Conservation (phyloP, 768 basidiomycete genomes). For the Rhizopogon rudus region DNA sequence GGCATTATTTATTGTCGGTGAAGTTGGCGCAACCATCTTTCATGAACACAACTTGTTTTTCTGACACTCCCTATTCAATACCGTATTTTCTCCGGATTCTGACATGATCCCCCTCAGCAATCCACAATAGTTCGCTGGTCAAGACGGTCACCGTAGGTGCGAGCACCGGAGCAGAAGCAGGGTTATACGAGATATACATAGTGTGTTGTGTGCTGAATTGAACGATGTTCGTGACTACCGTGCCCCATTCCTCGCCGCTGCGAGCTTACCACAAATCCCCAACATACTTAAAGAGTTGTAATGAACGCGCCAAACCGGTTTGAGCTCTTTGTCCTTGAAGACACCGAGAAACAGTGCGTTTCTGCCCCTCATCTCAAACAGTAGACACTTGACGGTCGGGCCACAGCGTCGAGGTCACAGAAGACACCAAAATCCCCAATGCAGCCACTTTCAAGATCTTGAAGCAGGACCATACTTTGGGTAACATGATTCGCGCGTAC, state of each 20-base stretch:
- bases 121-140: not conserved
- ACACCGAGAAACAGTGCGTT: conserved; percentile 91
- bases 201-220: conserved; percentile 1
- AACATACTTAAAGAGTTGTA: conserved; percentile 2
- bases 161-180: not conserved
- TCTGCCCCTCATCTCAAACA: conserved; percentile 3
- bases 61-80: conserved; percentile 29
- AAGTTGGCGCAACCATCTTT: conserved; percentile 23
- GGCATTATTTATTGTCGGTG: conserved; percentile 74
- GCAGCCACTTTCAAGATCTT: conserved; percentile 92
- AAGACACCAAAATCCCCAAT: conserved; percentile 97
- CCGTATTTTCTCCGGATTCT: conserved; percentile 8
- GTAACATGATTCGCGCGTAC: conserved; percentile 93
- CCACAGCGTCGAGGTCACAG: conserved; percentile 80
- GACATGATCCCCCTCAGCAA: not conserved
- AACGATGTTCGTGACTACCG: not conserved
- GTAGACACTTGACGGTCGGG: conserved; percentile 3
- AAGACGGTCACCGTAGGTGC: not conserved
- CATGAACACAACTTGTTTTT: conserved; percentile 48
- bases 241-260: not conserved
- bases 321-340: conserved; percentile 87
- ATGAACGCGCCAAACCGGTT: conserved; percentile 97
- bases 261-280: not conserved
- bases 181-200: not conserved
- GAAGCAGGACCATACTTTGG: conserved; percentile 97